Conservation (phyloP, 306 rosid genomes). For the Gastrolobium villosum region DNA sequence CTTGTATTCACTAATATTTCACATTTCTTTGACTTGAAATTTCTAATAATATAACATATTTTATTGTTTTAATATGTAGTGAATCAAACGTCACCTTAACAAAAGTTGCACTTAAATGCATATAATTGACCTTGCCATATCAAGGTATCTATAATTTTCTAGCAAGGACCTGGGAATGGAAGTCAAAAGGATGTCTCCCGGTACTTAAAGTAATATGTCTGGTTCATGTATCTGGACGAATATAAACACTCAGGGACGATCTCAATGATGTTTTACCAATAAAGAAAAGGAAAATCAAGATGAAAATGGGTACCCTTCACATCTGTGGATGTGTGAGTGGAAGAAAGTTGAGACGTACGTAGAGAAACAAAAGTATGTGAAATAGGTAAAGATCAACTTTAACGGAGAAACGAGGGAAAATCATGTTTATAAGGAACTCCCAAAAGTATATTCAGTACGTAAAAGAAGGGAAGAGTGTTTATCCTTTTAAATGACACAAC, state of each 20-base stretch:
- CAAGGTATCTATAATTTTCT: background rate
- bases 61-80: background rate
- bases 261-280: constrained; percentile 4
- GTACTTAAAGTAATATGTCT: constrained; percentile 14
- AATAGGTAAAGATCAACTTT: too few relatives aligned
- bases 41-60: background rate
- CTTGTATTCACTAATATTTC: too few relatives aligned
- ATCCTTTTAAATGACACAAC: too few relatives aligned
- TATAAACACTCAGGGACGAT: background rate
- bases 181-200: constrained; percentile 22
- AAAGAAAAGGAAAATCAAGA: constrained; percentile 1
- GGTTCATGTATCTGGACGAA: constrained; percentile 42
- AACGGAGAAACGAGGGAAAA: too few relatives aligned
- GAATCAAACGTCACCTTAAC: background rate
- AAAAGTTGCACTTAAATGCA: background rate
- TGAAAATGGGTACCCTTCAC: background rate
- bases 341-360: too few relatives aligned
- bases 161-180: background rate
- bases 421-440: too few relatives aligned
- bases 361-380: too few relatives aligned
- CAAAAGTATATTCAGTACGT: too few relatives aligned
- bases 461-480: too few relatives aligned
- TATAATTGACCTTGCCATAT: background rate
- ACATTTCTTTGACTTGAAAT: background rate
- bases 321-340: background rate